Base-by-base conservation (phyloP, 208 protist genomes). In the Porcisia hertigi region DNA sequence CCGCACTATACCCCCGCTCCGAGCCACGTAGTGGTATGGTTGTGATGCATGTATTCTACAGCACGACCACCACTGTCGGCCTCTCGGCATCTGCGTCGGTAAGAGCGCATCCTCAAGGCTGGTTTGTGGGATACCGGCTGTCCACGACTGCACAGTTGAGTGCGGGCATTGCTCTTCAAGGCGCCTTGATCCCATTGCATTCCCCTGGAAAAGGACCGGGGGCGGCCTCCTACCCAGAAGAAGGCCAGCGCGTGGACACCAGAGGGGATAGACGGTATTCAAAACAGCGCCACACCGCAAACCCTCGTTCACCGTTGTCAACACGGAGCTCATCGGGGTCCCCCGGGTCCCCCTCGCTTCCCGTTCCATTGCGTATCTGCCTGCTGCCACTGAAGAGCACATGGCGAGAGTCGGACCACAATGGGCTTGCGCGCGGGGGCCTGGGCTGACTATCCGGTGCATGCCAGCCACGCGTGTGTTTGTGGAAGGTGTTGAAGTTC, bases 41-140 rank as follows among this genome's bases (percentile, higher is more conserved):
- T 97, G 93, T 74, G 82, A 85, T 30, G 90, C 95, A 25, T 98
- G 95, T 72, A 80, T 97, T 34, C 69, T 85, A n/a, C 85, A 92
- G 57, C 89, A 92, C 73, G 90, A 98, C 76, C 93, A 96, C 66
- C 94, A 97, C 76, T 96, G 92, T 73, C 78, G 78, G 18, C 71
- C 96, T 20, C 52, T 96, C 36, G 93, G 92, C 52, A 85, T 83
- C n/a, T 95, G 92, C 75, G 81, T 97, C 12, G 95, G 93, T 12
- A 72, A 84, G 75, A n/a, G n/a, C n/a, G n/a, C 86, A 89, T 30
- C 94, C 76, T 57, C 71, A 92, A 53, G 93, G 93, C 18, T 98
- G 84, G 85, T 96, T 98, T 76, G 64, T 79, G 25, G 39, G 90
- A 41, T 97, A 92, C 64, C 80, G 87, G 3, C 18, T 92, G 55